Percentiles rank a stretch among this genome's conserved stretches.
phyloP scores from a whole-genome alignment of 1,284 basidiomycete species.

The Termitomyces sp. region DNA sequence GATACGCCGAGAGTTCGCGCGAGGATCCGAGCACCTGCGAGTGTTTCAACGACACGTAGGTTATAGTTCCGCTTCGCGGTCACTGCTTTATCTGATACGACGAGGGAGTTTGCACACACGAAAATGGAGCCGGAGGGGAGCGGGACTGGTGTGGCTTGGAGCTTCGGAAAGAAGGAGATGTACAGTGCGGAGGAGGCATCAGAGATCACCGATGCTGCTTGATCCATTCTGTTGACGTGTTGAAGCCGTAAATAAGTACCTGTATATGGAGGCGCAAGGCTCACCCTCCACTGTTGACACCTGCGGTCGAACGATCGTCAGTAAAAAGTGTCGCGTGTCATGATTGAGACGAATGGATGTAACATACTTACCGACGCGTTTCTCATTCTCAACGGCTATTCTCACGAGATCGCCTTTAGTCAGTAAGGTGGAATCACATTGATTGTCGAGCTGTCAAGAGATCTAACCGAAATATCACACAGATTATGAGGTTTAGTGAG shows the following conservation, averaged over 20 bases:
- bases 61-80: constrained; percentile 79
- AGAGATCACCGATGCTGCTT: constrained; percentile 78
- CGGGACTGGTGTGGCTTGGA: constrained; percentile 59
- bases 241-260: neutral
- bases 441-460: constrained; percentile 24
- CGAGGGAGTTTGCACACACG: constrained; percentile 81
- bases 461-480: neutral
- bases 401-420: constrained; percentile 70
- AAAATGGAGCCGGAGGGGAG: constrained; percentile 55
- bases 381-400: constrained; percentile 79
- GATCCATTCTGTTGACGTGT: constrained; percentile 58
- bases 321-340: constrained; percentile 1
- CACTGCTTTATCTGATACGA: constrained; percentile 78
- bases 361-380: constrained; percentile 59
- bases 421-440: constrained; percentile 25
- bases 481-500: neutral
- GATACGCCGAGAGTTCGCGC: constrained; percentile 37
- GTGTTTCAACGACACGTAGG: constrained; percentile 82
- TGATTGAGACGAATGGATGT: neutral
- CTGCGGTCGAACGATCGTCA: constrained; percentile 20
- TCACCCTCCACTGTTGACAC: constrained; percentile 73
- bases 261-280: constrained; percentile 16
- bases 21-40: constrained; percentile 73
- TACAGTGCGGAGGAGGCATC: constrained; percentile 68
- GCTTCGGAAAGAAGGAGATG: constrained; percentile 76